phyloP scores from a whole-genome alignment of 208 protist genomes.

The Leishmania martiniquensis region DNA sequence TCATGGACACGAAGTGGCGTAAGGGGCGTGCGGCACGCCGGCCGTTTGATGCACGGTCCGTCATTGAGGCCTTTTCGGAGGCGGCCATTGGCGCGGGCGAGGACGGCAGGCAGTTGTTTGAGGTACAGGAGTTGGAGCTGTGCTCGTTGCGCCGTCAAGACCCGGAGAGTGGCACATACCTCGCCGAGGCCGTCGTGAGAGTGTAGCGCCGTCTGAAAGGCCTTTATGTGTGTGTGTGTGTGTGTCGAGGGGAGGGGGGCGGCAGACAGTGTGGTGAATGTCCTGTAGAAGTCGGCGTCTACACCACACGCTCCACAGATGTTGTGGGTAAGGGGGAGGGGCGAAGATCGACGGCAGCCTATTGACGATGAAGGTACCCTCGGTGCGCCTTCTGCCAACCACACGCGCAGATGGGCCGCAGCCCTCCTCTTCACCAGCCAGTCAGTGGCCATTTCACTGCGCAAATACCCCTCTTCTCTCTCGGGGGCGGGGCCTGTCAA shows the following conservation, averaged over 20 bases:
- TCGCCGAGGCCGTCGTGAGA: constrained; percentile 34
- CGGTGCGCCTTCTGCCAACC: too few relatives aligned
- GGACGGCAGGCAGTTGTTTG: constrained; percentile 22
- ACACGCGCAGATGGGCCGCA: too few relatives aligned
- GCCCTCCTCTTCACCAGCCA: neutral
- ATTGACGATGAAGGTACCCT: neutral
- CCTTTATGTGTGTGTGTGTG: neutral
- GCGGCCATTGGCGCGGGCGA: constrained; percentile 28
- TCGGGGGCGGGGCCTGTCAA: neutral
- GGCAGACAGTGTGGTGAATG: neutral
- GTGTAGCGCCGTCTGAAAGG: constrained; percentile 13
- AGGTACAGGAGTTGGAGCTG: constrained; percentile 41
- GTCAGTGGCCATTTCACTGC: neutral
- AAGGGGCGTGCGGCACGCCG: constrained; percentile 10
- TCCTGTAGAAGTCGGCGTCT: neutral
- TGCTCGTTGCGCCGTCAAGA: constrained; percentile 25
- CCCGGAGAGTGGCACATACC: constrained; percentile 29
- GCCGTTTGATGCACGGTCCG: constrained; percentile 43
- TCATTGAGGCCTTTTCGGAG: constrained; percentile 35
- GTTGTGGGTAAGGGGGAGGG: neutral
- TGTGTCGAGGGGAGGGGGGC: neutral
- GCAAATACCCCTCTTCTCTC: neutral
- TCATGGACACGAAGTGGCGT: constrained; percentile 86
- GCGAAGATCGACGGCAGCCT: neutral
- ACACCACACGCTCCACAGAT: too few relatives aligned